Evolutionary conservation across 306 rosid genomes (phyloP), one percentile per base, ranked within the genome.

Genomic region (Myrica gale): DNA sequence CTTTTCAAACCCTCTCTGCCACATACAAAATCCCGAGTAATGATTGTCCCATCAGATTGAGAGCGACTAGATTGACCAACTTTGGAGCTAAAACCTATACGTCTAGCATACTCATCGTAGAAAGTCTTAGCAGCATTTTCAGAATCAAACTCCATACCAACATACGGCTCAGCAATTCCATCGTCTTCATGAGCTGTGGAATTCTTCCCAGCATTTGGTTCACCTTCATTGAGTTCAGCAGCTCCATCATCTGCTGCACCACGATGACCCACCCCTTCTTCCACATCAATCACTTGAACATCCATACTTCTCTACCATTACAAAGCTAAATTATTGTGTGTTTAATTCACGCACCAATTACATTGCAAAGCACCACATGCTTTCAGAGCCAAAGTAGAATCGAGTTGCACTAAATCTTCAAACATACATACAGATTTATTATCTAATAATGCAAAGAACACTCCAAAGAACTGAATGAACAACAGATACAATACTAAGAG

Each of bases 1-100:
- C 95, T 86, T 85, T 92, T 92, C 69, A 81, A 71, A 73, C 91
- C 91, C 63, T 92, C 96, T 89, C 79, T 81, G 60, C 88, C 86
- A 85, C 98, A 94, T 17, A 90, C 71, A 76, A 87, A 94, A 45
- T 94, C 98, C 72, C 88, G 45, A 71, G 83, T 71, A 67, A 87
- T 77, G 78, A 75, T 82, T 39, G 80, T 58, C 56, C 90, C 90
- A 51, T 87, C 87, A 11, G 85, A 76, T 80, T 89, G 85, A 61
- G 93, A 72, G 57, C 82, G 88, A 75, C 88, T 83, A 55, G 83
- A 84, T 4, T 61, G 82, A 8, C 90, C 84, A 76, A 82, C 83
- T 90, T 88, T 93, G 68, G 89, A 78, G 78, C 75, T 82, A 78
- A 88, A 88, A 57, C 92, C 92, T 72, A 82, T 37, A 21, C 71